These are phyloP conservation scores for Aphanomyces euteiches DNA, from an alignment of 352 stramenopile genomes.

Conservation along the genomic window DNA sequence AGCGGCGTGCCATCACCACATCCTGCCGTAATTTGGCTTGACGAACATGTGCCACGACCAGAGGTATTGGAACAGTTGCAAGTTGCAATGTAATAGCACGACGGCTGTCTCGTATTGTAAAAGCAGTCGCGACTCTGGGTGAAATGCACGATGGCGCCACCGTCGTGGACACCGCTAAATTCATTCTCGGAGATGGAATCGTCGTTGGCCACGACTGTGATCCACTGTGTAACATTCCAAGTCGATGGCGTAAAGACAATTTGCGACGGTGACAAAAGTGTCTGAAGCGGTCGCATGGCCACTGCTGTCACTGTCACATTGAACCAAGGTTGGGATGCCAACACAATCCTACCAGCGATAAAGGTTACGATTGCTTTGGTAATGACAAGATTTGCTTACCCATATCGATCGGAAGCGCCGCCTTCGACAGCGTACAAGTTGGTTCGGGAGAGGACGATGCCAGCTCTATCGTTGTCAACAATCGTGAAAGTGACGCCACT, in stretches of 20 bases:
- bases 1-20: constrained; percentile 5
- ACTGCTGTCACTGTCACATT: constrained; percentile 47
- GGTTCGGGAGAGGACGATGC: constrained; percentile 48
- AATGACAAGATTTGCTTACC: constrained; percentile 15
- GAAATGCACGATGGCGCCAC: constrained; percentile 53
- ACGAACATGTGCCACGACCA: constrained; percentile 1
- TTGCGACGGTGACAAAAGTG: constrained; percentile 32
- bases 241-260: constrained; percentile 43
- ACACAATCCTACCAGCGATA: constrained; percentile 34
- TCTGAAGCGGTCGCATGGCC: constrained; percentile 48
- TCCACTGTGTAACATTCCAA: constrained; percentile 52
- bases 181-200: constrained; percentile 58
- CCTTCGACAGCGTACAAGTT: constrained; percentile 64
- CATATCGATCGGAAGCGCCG: constrained; percentile 50
- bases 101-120: constrained; percentile 56
- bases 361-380: background rate
- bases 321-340: constrained; percentile 58
- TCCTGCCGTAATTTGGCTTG: background rate
- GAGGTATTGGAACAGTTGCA: constrained; percentile 34
- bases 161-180: constrained; percentile 54
- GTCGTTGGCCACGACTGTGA: constrained; percentile 52
- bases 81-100: constrained; percentile 56
- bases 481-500: constrained; percentile 61
- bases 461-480: constrained; percentile 59
- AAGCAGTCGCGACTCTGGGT: constrained; percentile 52